Base-by-base conservation (phyloP, 495 filamentous ascomycete genomes). In the Penicillium pancosmium region DNA sequence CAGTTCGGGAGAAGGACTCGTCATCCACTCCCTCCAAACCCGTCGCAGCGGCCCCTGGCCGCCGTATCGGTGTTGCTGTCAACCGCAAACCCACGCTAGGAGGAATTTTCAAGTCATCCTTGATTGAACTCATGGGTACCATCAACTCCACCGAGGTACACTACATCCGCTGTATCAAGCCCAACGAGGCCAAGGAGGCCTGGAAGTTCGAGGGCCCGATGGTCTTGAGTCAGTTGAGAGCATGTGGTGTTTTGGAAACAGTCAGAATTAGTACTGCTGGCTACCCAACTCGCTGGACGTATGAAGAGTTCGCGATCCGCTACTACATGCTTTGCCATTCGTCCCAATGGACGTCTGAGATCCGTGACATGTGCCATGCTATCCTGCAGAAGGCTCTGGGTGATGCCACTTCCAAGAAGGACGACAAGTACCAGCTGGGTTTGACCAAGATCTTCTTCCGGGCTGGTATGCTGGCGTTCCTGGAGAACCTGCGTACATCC, bases 151-250 rank as follows among this genome's bases (percentile, higher is more conserved):
- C 94, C 9, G 93, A 99, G 64, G 94, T 99, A 38, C 94, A 99
- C 74, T 99, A 99, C 73, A 99, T 99, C 65, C 90, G 94, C 57
- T 99, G 94, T 73, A 99, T 99, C 78, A 99, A 99, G 74, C 94
- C 94, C 3, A 99, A 99, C 68, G 94, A 99, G 75, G 91, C 88
- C 58, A 99, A 99, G 74, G 91, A 88, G 60, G 82, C 95, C 3
- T 99, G 94, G 94, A 95, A 95, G 60, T 99, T 98, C 60, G 95
- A 99, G 73, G 94, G 94, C 0, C 94, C 94, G 12, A 99, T 99
- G 94, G 94, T 99, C 61, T 85, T 99, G 50, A 96, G 91, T 74
- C 94, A 99, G 71, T 80, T 99, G 66, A 86, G 96, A 70, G 94
- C 94, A 72, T 99, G 94, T 80, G 94, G 94, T 91, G 95, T 99